Conservation (phyloP, 805 yeast species). For the Priceomyces medius region DNA sequence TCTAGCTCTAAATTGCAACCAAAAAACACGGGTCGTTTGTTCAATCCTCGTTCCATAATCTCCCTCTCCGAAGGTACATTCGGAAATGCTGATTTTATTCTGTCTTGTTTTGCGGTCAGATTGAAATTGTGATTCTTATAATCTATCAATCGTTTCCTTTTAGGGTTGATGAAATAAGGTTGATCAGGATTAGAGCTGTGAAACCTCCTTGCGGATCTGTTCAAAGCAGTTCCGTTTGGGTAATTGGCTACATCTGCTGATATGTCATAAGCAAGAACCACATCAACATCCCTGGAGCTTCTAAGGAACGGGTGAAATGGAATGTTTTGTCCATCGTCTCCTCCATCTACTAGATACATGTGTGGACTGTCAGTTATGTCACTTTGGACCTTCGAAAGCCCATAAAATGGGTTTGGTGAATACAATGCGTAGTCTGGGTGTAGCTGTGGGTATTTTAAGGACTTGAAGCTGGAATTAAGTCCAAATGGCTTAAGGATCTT, state of each 20-base stretch:
- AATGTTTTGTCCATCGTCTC: slow-evolving; percentile 49
- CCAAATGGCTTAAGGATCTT: slow-evolving; percentile 46
- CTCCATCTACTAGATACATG: slow-evolving; percentile 45
- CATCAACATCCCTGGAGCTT: slow-evolving; percentile 33
- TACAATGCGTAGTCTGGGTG: slow-evolving; percentile 61
- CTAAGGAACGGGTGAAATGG: slow-evolving; percentile 47
- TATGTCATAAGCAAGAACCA: slow-evolving; percentile 42
- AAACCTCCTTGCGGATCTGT: slow-evolving; percentile 35
- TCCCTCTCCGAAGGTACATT: slow-evolving; percentile 29
- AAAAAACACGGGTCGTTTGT: slow-evolving; percentile 34
- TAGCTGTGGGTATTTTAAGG: slow-evolving; percentile 23
- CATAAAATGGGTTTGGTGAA: slow-evolving; percentile 63
- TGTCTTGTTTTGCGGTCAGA: background rate
- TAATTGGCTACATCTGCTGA: slow-evolving; percentile 53
- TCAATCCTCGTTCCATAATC: slow-evolving; percentile 18
- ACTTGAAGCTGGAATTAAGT: slow-evolving; percentile 27
- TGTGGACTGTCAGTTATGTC: slow-evolving; percentile 16
- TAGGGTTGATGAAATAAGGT: slow-evolving; percentile 14
- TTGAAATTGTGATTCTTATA: background rate
- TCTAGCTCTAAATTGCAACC: slow-evolving; percentile 42
- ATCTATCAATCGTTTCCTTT: background rate
- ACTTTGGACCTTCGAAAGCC: slow-evolving; percentile 11
- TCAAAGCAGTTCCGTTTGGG: slow-evolving; percentile 60
- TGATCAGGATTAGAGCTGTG: slow-evolving; percentile 16
- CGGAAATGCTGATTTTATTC: slow-evolving; percentile 30